phyloP scores from a whole-genome alignment of 148 eudicot genomes.

The Polygonum maritimum region DNA sequence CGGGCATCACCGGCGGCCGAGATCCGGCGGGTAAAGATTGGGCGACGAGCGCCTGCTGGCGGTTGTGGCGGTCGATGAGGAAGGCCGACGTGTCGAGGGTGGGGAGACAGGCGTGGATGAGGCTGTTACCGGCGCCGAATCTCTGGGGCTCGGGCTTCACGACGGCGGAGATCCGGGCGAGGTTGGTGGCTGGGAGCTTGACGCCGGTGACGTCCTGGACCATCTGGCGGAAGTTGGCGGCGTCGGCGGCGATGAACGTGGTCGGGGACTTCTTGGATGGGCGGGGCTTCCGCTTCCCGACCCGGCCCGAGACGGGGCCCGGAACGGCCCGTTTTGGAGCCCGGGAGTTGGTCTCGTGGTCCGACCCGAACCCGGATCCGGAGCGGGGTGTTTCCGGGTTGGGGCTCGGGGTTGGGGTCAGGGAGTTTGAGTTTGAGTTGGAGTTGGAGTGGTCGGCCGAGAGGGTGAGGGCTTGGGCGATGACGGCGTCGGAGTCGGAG shows the following conservation, averaged over 20 bases:
- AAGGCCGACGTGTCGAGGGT: slow-evolving; percentile 10
- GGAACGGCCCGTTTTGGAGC: not conserved
- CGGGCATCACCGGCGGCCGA: not conserved
- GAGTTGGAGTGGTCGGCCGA: not conserved
- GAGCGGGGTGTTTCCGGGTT: not conserved
- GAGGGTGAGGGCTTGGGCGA: not conserved
- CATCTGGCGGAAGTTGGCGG: slow-evolving; percentile 17
- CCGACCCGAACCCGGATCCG: slow-evolving; percentile 7
- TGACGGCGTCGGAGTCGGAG: slow-evolving; percentile 1
- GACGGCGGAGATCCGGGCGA: not conserved
- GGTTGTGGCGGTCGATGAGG: not conserved
- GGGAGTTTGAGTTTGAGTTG: not conserved
- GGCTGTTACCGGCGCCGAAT: not conserved
- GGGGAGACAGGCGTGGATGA: slow-evolving; percentile 2
- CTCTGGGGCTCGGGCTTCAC: slow-evolving; percentile 2
- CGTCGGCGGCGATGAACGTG: slow-evolving; percentile 13
- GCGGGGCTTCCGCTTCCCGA: not conserved
- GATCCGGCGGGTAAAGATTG: not conserved
- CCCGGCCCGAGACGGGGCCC: not conserved
- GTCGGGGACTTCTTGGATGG: slow-evolving; percentile 6
- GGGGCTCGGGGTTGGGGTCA: not conserved
- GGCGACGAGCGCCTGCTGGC: not conserved
- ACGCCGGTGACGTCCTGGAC: slow-evolving; percentile 19
- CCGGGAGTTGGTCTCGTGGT: not conserved
- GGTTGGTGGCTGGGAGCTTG: not conserved